phyloP scores from a whole-genome alignment of 2,329 filamentous ascomycete species.

The Cladosporium sp. region DNA sequence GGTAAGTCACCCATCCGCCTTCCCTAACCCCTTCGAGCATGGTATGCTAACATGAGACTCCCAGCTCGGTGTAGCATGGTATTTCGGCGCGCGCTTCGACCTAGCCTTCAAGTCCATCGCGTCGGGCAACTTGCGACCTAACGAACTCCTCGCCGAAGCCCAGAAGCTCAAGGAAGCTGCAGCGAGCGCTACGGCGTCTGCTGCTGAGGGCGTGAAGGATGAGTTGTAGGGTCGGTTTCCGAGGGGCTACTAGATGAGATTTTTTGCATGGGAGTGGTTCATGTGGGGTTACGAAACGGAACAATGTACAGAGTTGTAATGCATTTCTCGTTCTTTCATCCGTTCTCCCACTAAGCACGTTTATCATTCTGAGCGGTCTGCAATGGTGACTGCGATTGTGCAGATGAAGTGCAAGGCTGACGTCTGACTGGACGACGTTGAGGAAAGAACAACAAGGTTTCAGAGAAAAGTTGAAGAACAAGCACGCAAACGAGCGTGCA shows the following conservation, averaged over 20 bases:
- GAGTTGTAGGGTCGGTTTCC: neutral
- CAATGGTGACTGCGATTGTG: too few species aligned
- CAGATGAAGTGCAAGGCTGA: too few species aligned
- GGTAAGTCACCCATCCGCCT: slow-evolving; percentile 51
- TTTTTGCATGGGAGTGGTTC: neutral
- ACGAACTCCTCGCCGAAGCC: neutral
- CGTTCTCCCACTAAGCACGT: neutral
- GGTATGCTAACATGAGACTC: slow-evolving; percentile 9
- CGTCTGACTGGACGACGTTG: too few species aligned
- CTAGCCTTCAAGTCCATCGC: slow-evolving; percentile 40
- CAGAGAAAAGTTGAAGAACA: too few species aligned
- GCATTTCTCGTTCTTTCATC: neutral
- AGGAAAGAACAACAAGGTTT: too few species aligned
- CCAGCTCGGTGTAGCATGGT: slow-evolving; percentile 71
- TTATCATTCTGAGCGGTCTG: too few species aligned
- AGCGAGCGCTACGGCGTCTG: neutral
- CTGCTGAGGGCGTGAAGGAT: neutral
- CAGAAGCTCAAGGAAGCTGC: neutral
- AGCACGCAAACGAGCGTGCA: too few species aligned
- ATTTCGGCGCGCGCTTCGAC: slow-evolving; percentile 78
- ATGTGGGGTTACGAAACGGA: neutral
- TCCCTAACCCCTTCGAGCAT: neutral
- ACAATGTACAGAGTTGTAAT: slow-evolving; percentile 11
- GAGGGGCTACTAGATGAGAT: neutral
- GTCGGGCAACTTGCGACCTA: slow-evolving; percentile 7